Evolutionary conservation across 2,329 filamentous ascomycete genomes (phyloP), one percentile per base, ranked within the genome.

Genomic region (Fusarium sp.): DNA sequence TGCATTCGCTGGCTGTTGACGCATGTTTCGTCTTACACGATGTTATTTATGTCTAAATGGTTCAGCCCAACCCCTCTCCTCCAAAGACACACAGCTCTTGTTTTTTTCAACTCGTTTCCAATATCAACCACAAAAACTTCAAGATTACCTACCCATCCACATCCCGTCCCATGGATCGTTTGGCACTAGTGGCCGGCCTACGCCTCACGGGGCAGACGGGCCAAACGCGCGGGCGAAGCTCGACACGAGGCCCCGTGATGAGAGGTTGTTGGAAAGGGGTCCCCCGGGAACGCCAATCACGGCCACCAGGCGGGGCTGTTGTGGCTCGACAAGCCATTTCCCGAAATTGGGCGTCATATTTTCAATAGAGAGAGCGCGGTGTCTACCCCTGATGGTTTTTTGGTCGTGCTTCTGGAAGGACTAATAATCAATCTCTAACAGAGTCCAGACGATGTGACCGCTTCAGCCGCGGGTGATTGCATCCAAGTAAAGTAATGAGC

Each of bases 261-360:
- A 69, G 68, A 60, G 63, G 48, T 31, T 41, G 58, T 33, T 57
- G 75, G 71, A 76, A 78, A 75, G 75, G 76, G 75, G 68, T 63
- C 37, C 29, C 29, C 24, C 24, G 20, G 20, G 24, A 60, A 2
- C 58, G 68, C 73, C 76, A 78, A 78, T 76, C 68, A 74, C 60
- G 54, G 41, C 31, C 48, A 33, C 33, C 33, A 58, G 31, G 71
- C 73, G 75, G 75, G 68, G 75, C 75, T 29, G 52, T 65, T 77
- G 73, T 78, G 76, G 76, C 76, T 78, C 76, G 74, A 78, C 67
- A 69, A 69, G 41, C 65, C 74, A 71, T 78, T 76, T 77, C 74
- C 69, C 41, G 65, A 78, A 76, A 77, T 77, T 78, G 68, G 65
- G 56, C 60, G 54, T 64, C 59, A 74, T 71, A 66, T 74, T 69